Evolutionary conservation across 1,284 basidiomycete species (phyloP).

Genomic region (Malassezia japonica): DNA sequence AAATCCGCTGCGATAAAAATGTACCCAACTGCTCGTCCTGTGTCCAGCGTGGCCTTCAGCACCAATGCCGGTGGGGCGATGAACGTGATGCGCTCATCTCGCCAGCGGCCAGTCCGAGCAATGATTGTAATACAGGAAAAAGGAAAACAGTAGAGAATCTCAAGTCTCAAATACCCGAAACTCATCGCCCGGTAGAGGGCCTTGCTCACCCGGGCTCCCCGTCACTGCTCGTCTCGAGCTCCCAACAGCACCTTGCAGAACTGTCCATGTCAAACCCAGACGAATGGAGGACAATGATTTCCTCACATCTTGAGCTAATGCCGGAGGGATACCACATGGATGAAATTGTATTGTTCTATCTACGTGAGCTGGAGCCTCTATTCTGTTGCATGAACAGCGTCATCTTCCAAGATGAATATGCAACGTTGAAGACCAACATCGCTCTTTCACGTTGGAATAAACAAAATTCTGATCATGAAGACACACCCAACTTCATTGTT

Average conservation of each 20-base stretch:
- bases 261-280: too few species aligned
- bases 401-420: neutral
- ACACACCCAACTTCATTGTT: neutral
- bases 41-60: constrained; percentile 26
- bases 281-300: too few species aligned
- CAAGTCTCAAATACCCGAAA: too few species aligned
- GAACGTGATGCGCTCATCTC: constrained; percentile 25
- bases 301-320: too few species aligned
- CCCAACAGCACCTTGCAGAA: too few species aligned
- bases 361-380: neutral
- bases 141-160: too few species aligned
- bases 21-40: constrained; percentile 31
- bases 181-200: too few species aligned
- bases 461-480: neutral
- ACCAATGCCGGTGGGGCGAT: constrained; percentile 33
- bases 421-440: neutral
- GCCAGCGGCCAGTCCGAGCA: constrained; percentile 20
- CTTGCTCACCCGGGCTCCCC: too few species aligned
- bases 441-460: neutral
- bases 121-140: constrained; percentile 13
- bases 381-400: neutral
- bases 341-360: neutral
- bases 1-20: constrained; percentile 28
- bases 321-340: too few species aligned
- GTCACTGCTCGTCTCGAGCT: too few species aligned